Evolutionary conservation across 306 rosid genomes (phyloP).

Genomic region (Cucurbita argyrosperma): DNA sequence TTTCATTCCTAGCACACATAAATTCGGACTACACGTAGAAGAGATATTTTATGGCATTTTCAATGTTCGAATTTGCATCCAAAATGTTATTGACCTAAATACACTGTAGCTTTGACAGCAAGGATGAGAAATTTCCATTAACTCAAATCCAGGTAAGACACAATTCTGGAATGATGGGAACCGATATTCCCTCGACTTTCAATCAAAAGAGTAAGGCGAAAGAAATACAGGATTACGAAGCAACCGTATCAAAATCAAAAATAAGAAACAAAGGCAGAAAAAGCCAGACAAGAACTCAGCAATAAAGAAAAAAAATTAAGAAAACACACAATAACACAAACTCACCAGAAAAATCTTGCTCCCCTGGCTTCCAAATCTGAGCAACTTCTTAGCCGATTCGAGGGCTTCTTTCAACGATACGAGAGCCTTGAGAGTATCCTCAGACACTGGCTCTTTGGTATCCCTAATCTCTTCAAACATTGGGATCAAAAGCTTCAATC

Average conservation of each 20-base stretch:
- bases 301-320: neutral
- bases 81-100: neutral
- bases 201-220: neutral
- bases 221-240: neutral
- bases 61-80: neutral
- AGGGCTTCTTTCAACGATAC: conserved; percentile 45
- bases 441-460: conserved; percentile 24
- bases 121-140: neutral
- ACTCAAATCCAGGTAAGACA: neutral
- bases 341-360: conserved; percentile 90
- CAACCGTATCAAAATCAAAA: neutral
- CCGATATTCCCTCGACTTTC: neutral
- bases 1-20: neutral
- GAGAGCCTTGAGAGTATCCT: conserved; percentile 37
- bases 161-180: neutral
- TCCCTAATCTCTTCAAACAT: conserved; percentile 91
- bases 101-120: neutral
- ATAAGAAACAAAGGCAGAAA: neutral
- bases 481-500: conserved; percentile 78
- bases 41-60: neutral
- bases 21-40: neutral
- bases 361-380: conserved; percentile 66
- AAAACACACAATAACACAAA: neutral
- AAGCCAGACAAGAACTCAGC: neutral
- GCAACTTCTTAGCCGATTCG: conserved; percentile 53